These are phyloP conservation scores for Fusarium phyllophilum DNA, from an alignment of 2,329 filamentous ascomycete genomes.

Conservation along the genomic window DNA sequence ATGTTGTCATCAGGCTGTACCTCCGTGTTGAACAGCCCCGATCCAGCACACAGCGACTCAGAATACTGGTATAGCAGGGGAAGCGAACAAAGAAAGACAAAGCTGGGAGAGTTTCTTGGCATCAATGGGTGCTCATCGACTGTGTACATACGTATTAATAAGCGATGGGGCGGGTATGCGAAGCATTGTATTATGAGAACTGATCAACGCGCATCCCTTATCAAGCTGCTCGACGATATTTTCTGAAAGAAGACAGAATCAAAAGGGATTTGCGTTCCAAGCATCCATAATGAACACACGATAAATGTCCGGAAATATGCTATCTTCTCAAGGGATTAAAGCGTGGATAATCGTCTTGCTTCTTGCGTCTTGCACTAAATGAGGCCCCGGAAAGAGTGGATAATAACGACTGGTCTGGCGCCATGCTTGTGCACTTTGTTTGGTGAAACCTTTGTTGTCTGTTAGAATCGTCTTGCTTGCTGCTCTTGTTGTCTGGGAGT, in stretches of 20 bases:
- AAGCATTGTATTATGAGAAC: slow-evolving; percentile 2
- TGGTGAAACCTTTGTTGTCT: not conserved
- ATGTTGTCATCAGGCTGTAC: not conserved
- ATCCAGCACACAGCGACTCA: slow-evolving; percentile 18
- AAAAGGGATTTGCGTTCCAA: slow-evolving; percentile 2
- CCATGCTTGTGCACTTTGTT: not conserved
- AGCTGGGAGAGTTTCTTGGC: slow-evolving; percentile 7
- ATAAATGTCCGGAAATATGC: not conserved
- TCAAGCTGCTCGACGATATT: slow-evolving; percentile 1
- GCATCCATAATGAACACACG: not conserved
- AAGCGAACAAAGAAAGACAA: slow-evolving; percentile 4
- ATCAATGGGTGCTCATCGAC: slow-evolving; percentile 5
- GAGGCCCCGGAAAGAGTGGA: not conserved
- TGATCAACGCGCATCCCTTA: not conserved
- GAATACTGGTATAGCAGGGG: slow-evolving; percentile 1
- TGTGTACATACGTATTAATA: not conserved
- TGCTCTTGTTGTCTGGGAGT: slow-evolving; percentile 11
- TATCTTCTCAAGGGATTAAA: not conserved
- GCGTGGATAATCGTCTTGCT: not conserved
- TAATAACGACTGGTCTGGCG: not conserved
- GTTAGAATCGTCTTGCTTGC: not conserved
- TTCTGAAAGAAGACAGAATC: not conserved
- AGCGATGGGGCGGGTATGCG: not conserved
- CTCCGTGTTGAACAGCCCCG: slow-evolving; percentile 15
- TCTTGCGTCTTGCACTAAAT: not conserved